A percentile compares a stretch with the other conserved stretches of the same genome.
Conservation (phyloP, 2,329 filamentous ascomycete genomes). For the Botrytis squamosa region DNA sequence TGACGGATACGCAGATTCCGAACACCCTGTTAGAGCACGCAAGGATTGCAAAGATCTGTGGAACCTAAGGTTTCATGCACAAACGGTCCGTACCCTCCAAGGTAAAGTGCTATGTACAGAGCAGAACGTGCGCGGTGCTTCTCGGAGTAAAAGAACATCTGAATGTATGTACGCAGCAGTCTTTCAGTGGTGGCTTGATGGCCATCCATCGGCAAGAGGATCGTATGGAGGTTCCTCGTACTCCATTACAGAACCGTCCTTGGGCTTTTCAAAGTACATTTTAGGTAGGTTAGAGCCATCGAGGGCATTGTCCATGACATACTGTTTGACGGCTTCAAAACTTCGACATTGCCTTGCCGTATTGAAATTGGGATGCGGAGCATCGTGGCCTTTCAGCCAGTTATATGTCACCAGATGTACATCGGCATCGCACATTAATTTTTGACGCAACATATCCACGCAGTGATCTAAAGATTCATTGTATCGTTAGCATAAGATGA, state of each 20-base stretch:
- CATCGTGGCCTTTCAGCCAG: conserved; percentile 13
- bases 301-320: not conserved
- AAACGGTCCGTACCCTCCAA: not conserved
- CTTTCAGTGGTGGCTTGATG: not conserved
- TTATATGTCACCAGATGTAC: conserved; percentile 15
- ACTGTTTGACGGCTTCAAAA: conserved; percentile 14
- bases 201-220: conserved; percentile 1
- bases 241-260: conserved; percentile 16
- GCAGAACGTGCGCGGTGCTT: not conserved
- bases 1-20: not conserved
- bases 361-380: conserved; percentile 18
- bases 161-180: not conserved
- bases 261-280: conserved; percentile 9
- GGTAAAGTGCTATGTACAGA: not conserved
- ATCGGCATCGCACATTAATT: conserved; percentile 21
- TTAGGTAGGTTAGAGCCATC: conserved; percentile 13
- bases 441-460: conserved; percentile 17
- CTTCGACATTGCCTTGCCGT: conserved; percentile 17
- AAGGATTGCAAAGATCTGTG: not conserved
- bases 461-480: conserved; percentile 13
- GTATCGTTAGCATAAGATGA: not conserved
- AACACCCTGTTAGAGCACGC: not conserved
- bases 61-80: not conserved
- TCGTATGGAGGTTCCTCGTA: conserved; percentile 17
- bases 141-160: not conserved